Evolutionary conservation across 1,284 basidiomycete species (phyloP).

Genomic region (Pyrrhoderma lamaoense): DNA sequence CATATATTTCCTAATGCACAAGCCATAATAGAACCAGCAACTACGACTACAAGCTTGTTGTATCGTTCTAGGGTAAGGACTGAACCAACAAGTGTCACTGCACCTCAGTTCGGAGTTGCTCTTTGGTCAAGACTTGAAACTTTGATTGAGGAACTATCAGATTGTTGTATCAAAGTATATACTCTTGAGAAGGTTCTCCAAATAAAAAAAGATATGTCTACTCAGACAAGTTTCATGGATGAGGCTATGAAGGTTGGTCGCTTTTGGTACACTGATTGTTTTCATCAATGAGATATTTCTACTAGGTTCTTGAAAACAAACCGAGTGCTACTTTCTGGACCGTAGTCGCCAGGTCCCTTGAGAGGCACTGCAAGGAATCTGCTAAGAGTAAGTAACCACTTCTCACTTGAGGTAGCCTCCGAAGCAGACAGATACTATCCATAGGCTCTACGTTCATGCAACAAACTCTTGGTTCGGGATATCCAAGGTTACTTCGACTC

Average conservation of each 20-base stretch:
- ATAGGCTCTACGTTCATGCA: constrained; percentile 78
- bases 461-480: constrained; percentile 78
- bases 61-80: constrained; percentile 79
- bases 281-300: background rate
- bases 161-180: constrained; percentile 92
- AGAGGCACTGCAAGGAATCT: constrained; percentile 71
- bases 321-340: constrained; percentile 91
- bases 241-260: constrained; percentile 77
- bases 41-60: constrained; percentile 36
- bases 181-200: constrained; percentile 89
- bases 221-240: constrained; percentile 78
- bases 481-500: constrained; percentile 78
- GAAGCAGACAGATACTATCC: background rate
- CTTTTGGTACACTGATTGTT: no score
- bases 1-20: background rate
- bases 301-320: constrained; percentile 78
- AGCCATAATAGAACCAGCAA: constrained; percentile 27
- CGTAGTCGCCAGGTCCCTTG: constrained; percentile 70
- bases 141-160: constrained; percentile 84
- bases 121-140: constrained; percentile 80
- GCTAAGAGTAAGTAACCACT: constrained; percentile 49
- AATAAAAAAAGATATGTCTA: constrained; percentile 76
- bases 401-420: background rate
- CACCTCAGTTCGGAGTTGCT: constrained; percentile 74
- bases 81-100: constrained; percentile 77